Base-by-base conservation (phyloP, 305 asterid species). In the Fraxinus xanthoxyloides region DNA sequence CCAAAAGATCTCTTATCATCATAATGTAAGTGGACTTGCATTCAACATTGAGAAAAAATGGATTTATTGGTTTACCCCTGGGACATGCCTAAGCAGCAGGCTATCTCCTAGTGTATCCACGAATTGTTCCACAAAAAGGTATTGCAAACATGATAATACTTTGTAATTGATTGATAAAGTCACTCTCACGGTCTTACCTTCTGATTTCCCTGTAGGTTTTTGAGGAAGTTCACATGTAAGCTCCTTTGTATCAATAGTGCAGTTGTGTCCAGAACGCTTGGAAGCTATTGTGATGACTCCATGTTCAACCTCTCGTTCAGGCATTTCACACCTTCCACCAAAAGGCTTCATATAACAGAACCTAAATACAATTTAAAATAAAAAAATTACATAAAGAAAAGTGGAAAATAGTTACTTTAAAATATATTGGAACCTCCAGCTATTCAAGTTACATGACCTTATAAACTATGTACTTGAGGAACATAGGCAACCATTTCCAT, bases 281-380 rank as follows among this genome's bases (percentile, higher is more conserved):
- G 85, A 77, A 56, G 92, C 84, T 54, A 89, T 38, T 26, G 88
- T 84, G 26, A 89, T 83, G 31, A 85, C 90, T 84, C 95, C 93
- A 80, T 59, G 86, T 82, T 79, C 90, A 38, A 87, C 91, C 78
- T 85, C 82, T 76, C 90, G 87, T 83, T 90, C 97, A 8, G 94
- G 91, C 77, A 81, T 77, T 54, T 92, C 92, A 4, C 97, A 93
- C 31, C 75, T 86, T 63, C 92, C 93, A 56, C 46, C 77, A 72
- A 92, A 92, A n/a, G 97, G 97, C 84, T 79, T 84, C 96, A 92
- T 89, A 84, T 85, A 91, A 85, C 97, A 93, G 88, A 93, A 93
- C 96, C 96, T 91, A 75, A 69, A 80, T 75, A 70, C 30, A 59
- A 79, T 12, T 17, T n/a, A 54, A 67, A 82, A 77, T 40, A 40